Evolutionary conservation across 1,284 basidiomycete genomes (phyloP), one percentile per base, ranked within the genome.

Genomic region (Ceratobasidium theobromae): DNA sequence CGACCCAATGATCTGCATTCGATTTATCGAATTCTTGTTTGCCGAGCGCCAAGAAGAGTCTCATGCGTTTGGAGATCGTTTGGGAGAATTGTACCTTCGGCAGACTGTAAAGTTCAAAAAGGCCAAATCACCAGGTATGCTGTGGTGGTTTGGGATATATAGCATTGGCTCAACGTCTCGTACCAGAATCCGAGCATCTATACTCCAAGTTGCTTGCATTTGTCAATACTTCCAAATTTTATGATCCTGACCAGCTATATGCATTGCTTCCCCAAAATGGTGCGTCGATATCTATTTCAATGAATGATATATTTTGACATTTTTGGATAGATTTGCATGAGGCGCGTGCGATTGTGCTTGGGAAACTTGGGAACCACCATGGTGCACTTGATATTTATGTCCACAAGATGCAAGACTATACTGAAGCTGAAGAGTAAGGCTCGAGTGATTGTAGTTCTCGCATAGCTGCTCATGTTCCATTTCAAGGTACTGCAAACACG

Each of bases 311-410:
- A 14, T 33, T 35, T 16, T 53, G 9, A 53, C 32, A 18, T n/a
- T 23, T 21, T 38, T 53, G 2, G 4, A 32, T 25, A 89, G 92
- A 92, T 70, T 79, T 95, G 53, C 91, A 84, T 67, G 91, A 96
- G 74, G 93, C 92, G 0, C 86, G 94, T 40, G 96, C 97, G 0
- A 85, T 96, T 65, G 81, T 99, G 2, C 80, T 98, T 3, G 97
- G 96, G 2, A 84, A 91, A 21, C 81, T 98, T 68, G 93, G 92
- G 0, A 86, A 92, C 67, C 95, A 99, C 72, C 92, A 96, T 71
- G 91, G 89, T 68, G 96, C 96, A 0, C 83, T 99, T 25, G 89
- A 93, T 73, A 85, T 97, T 27, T 98, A 98, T 75, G 94, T 95
- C 0, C 89, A 96, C 73, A 85, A 86, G 48, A 79, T 98, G 28